phyloP scores from a whole-genome alignment of 106 monocot species.

The Posidonia australis region DNA sequence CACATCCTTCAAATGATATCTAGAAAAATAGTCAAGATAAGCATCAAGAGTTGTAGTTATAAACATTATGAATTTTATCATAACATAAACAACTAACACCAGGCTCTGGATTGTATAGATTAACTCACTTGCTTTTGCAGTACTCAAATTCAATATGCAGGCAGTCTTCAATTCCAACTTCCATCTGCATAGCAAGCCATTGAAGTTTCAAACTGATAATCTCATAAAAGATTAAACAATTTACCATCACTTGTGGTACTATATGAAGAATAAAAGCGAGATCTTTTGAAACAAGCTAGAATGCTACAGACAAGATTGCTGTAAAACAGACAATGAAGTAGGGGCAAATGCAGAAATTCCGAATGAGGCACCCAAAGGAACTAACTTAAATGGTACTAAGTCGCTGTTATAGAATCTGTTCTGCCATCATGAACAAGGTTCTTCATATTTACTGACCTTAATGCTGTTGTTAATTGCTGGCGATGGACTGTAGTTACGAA shows the following conservation, averaged over 20 bases:
- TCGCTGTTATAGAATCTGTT: background rate
- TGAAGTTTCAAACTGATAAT: background rate
- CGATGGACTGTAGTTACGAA: conserved; percentile 64
- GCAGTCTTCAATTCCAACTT: conserved; percentile 84
- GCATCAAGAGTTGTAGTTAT: no score
- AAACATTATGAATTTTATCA: no score
- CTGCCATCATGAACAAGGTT: background rate
- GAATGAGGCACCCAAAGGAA: background rate
- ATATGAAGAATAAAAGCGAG: background rate
- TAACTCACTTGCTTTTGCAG: conserved; percentile 72
- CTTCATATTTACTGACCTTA: conserved; percentile 45
- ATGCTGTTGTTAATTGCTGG: conserved; percentile 97
- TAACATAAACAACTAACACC: background rate
- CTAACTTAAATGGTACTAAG: background rate
- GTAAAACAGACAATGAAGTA: background rate
- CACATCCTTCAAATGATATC: conserved; percentile 78
- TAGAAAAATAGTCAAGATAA: conserved; percentile 9
- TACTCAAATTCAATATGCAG: conserved; percentile 83
- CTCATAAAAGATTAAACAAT: background rate
- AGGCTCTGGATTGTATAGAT: background rate
- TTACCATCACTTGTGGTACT: background rate
- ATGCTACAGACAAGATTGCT: background rate
- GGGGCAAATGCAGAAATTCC: background rate
- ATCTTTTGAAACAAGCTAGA: background rate
- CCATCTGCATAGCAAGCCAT: conserved; percentile 34